Conservation (phyloP, 2,329 filamentous ascomycete genomes). For the Nemania diffusa region DNA sequence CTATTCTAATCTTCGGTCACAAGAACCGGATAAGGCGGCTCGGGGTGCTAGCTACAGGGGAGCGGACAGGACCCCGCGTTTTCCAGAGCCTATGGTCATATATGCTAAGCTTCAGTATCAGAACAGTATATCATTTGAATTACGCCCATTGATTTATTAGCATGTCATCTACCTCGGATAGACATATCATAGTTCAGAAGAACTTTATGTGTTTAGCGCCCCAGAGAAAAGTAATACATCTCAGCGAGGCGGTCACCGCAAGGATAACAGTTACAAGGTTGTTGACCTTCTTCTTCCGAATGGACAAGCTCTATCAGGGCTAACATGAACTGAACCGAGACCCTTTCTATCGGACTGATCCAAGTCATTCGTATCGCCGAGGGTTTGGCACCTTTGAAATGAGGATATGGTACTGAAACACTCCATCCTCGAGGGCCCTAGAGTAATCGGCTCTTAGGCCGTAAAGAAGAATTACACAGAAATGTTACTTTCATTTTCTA, state of each 20-base stretch:
- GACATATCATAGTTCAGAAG: not conserved
- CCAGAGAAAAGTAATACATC: not conserved
- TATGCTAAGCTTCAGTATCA: too few relatives aligned
- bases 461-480: not conserved
- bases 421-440: not conserved
- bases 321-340: not conserved
- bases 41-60: too few relatives aligned
- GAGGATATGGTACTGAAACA: not conserved
- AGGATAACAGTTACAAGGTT: not conserved
- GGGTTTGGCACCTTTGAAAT: not conserved
- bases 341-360: not conserved
- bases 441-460: not conserved
- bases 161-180: too few relatives aligned
- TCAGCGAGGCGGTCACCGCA: not conserved
- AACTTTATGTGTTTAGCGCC: not conserved
- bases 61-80: too few relatives aligned
- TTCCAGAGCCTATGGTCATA: too few relatives aligned
- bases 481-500: slow-evolving; percentile 17
- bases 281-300: not conserved
- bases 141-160: too few relatives aligned
- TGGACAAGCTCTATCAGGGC: not conserved
- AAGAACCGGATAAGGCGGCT: too few relatives aligned
- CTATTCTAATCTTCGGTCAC: too few relatives aligned
- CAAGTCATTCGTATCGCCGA: not conserved
- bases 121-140: too few relatives aligned